These are phyloP conservation scores for Serendipita sp. DNA, from an alignment of 768 basidiomycete genomes.

Conservation along the genomic window DNA sequence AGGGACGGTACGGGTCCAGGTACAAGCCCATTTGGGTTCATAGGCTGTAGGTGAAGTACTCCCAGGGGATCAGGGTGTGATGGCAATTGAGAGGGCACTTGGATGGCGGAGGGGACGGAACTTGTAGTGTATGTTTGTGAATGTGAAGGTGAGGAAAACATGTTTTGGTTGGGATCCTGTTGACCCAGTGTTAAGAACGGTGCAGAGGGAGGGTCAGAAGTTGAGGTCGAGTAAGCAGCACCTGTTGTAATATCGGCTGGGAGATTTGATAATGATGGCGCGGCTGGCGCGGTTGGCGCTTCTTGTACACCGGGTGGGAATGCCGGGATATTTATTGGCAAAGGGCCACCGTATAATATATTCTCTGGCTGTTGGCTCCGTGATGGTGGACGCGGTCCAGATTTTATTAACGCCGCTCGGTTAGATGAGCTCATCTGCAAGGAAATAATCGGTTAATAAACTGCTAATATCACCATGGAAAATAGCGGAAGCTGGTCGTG, in stretches of 20 bases:
- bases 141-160: too few relatives aligned
- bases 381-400: not conserved
- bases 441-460: not conserved
- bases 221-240: not conserved
- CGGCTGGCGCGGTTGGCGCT: too few relatives aligned
- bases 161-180: too few relatives aligned
- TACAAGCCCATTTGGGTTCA: not conserved
- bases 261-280: too few relatives aligned
- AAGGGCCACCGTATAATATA: not conserved
- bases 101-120: too few relatives aligned
- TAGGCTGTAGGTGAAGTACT: not conserved
- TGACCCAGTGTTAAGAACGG: not conserved
- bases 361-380: not conserved
- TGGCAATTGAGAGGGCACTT: too few relatives aligned
- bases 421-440: not conserved
- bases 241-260: not conserved
- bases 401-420: too few relatives aligned
- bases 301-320: not conserved
- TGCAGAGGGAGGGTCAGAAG: not conserved
- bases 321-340: not conserved
- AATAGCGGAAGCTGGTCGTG: not conserved
- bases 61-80: not conserved
- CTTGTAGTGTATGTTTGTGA: too few relatives aligned
- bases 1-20: not conserved
- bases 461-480: too few relatives aligned